Conservation (phyloP, 345 rosid genomes). For the Melaleuca alternifolia region DNA sequence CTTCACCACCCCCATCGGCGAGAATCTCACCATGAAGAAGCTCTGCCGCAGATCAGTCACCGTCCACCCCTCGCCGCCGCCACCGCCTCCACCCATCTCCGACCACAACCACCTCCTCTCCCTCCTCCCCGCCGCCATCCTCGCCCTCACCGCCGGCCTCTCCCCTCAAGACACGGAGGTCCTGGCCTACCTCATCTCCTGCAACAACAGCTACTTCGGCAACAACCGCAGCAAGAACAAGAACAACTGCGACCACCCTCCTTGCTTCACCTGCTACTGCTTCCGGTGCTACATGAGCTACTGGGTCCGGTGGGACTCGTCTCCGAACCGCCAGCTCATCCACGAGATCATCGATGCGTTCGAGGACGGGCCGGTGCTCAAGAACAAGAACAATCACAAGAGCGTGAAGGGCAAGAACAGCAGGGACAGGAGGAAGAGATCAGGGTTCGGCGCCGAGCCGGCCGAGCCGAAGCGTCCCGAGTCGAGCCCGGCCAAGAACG, state of each 20-base stretch:
- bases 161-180: conserved; percentile 46
- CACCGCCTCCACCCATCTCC: conserved; percentile 11
- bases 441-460: conserved; percentile 3
- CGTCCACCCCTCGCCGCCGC: conserved; percentile 40
- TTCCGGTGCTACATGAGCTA: conserved; percentile 70
- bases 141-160: conserved; percentile 55
- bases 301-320: conserved; percentile 81
- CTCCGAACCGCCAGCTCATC: conserved; percentile 70
- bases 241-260: conserved; percentile 23
- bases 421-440: conserved; percentile 35
- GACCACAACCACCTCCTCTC: conserved; percentile 25
- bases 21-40: conserved; percentile 47
- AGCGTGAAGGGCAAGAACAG: conserved; percentile 15
- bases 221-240: background rate
- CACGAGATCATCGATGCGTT: conserved; percentile 72
- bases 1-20: background rate
- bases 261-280: conserved; percentile 58
- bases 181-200: conserved; percentile 30
- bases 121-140: conserved; percentile 62
- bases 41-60: conserved; percentile 49
- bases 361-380: conserved; percentile 35
- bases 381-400: conserved; percentile 2
- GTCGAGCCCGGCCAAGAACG: background rate
- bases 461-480: conserved; percentile 14
- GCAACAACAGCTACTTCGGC: conserved; percentile 2